Percentiles rank a stretch among this genome's conserved stretches.
These are phyloP conservation scores for Ambrosiella beaveri DNA, from an alignment of 2,329 filamentous ascomycete species.

Conservation along the genomic window DNA sequence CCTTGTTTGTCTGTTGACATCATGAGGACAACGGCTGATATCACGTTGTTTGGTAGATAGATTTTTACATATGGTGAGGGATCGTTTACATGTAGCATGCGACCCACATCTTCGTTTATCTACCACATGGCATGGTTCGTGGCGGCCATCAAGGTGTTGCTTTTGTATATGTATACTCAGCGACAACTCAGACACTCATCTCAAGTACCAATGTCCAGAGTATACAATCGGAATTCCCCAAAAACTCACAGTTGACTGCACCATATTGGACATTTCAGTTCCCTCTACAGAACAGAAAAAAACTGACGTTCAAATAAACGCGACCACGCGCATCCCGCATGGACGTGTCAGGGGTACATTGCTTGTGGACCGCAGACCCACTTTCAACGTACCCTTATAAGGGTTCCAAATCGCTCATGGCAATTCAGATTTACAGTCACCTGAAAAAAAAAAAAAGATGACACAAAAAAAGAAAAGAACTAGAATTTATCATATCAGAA, in stretches of 20 bases:
- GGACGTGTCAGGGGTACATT: slow-evolving; percentile 1
- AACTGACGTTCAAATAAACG: not conserved
- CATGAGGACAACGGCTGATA: no score
- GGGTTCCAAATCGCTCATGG: not conserved
- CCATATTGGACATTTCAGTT: not conserved
- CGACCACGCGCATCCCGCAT: not conserved
- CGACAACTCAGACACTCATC: not conserved
- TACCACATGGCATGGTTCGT: not conserved
- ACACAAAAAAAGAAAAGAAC: not conserved
- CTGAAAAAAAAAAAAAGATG: not conserved
- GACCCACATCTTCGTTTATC: not conserved
- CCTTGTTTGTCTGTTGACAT: no score
- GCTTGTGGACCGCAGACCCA: not conserved
- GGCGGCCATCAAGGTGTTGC: not conserved
- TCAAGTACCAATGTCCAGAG: not conserved
- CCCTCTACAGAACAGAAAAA: not conserved
- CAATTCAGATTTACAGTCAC: not conserved
- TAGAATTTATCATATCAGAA: no score
- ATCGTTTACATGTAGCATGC: no score
- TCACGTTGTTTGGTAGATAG: no score
- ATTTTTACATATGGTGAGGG: no score
- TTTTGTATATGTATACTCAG: not conserved
- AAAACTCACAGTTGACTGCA: not conserved
- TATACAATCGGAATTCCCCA: not conserved
- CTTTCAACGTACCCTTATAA: not conserved